phyloP scores from a whole-genome alignment of 2,329 filamentous ascomycete genomes.

The Furcasterigmium furcatum region DNA sequence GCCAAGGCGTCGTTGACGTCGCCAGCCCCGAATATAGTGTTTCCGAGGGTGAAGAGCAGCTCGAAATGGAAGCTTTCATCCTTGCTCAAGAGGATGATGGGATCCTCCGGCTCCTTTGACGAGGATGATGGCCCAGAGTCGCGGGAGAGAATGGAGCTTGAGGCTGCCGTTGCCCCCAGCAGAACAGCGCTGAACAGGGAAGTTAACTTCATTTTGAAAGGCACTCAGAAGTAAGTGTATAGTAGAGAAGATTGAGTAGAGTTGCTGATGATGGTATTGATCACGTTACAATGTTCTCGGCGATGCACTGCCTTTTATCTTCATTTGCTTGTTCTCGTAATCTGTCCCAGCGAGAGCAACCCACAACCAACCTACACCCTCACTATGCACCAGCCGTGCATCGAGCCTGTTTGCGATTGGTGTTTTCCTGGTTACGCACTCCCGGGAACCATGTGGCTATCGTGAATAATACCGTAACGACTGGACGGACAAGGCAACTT shows the following conservation, averaged over 20 bases:
- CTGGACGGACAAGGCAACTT: constrained; percentile 6
- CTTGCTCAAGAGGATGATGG: constrained; percentile 4
- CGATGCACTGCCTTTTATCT: constrained; percentile 4
- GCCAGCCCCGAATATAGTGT: background rate
- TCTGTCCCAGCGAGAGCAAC: constrained; percentile 2
- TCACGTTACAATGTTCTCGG: constrained; percentile 5
- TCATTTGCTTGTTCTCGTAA: constrained; percentile 3
- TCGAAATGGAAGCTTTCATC: constrained; percentile 9
- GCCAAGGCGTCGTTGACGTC: constrained; percentile 27
- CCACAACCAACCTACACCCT: constrained; percentile 1
- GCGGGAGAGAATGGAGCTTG: constrained; percentile 10
- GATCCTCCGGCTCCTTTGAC: constrained; percentile 6
- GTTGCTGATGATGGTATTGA: constrained; percentile 1
- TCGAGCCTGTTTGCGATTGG: background rate
- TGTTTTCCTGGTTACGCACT: background rate
- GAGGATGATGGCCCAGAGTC: constrained; percentile 9
- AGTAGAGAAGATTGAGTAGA: constrained; percentile 5
- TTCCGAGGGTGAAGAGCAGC: constrained; percentile 4
- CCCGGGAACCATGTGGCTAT: background rate
- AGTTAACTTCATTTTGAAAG: constrained; percentile 10
- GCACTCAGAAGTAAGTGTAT: constrained; percentile 1
- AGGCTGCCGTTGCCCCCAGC: constrained; percentile 8
- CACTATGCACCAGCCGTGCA: background rate
- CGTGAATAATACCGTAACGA: background rate
- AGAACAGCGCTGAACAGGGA: constrained; percentile 9